A percentile compares a stretch with the other conserved stretches of the same genome.
phyloP scores from a whole-genome alignment of 1,139 yeast species.

The Yamadazyma siamensis region DNA sequence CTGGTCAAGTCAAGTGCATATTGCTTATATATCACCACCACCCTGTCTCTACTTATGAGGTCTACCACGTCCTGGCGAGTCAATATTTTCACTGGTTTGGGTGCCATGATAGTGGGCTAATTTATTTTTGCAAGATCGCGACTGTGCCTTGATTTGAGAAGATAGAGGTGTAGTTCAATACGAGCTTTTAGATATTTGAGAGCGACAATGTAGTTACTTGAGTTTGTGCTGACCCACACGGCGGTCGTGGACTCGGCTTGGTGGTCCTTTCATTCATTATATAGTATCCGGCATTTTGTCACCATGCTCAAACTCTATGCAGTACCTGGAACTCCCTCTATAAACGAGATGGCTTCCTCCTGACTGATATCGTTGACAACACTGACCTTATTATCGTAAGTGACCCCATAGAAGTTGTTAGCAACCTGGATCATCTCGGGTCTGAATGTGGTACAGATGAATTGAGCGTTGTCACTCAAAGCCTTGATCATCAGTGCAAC shows the following conservation, averaged over 20 bases:
- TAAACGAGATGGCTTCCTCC: constrained; percentile 75
- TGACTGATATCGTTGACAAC: constrained; percentile 67
- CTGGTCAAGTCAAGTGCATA: constrained; percentile 60
- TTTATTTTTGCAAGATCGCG: too few relatives aligned
- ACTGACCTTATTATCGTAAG: constrained; percentile 80
- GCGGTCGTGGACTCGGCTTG: too few relatives aligned
- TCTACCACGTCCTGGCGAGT: constrained; percentile 28
- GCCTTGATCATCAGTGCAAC: constrained; percentile 76
- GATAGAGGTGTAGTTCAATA: too few relatives aligned
- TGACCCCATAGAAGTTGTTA: constrained; percentile 83
- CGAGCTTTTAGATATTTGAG: too few relatives aligned
- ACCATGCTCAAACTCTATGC: neutral
- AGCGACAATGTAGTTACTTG: too few relatives aligned
- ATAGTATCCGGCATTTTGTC: neutral
- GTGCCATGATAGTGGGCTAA: too few relatives aligned
- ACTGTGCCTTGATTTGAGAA: too few relatives aligned
- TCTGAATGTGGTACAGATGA: constrained; percentile 93
- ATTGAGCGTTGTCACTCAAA: constrained; percentile 71
- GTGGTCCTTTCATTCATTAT: neutral
- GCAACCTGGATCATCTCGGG: constrained; percentile 91
- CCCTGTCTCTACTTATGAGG: constrained; percentile 63
- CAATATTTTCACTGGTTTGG: too few relatives aligned
- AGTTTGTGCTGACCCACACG: too few relatives aligned
- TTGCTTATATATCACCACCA: constrained; percentile 63
- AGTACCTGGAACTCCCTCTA: constrained; percentile 47